Percentiles rank a stretch among this genome's conserved stretches.
phyloP scores from a whole-genome alignment of 805 yeast genomes.

The Hanseniaspora lindneri region DNA sequence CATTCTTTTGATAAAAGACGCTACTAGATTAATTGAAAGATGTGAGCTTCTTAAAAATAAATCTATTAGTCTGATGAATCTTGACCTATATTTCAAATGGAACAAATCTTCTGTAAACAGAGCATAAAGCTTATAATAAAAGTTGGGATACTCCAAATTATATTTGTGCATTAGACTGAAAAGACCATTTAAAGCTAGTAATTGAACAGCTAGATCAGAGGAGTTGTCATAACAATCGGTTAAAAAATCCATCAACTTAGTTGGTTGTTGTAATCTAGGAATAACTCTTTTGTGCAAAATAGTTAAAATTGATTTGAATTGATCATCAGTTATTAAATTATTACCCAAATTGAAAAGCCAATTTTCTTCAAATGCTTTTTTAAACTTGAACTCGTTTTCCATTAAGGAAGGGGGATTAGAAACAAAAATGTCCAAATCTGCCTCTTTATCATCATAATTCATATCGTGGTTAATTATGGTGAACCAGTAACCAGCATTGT shows the following conservation, averaged over 20 bases:
- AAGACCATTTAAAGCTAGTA: conserved; percentile 75
- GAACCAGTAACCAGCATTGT: conserved; percentile 25
- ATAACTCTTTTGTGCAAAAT: conserved; percentile 74
- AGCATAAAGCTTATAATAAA: conserved; percentile 69
- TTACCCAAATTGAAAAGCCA: conserved; percentile 49
- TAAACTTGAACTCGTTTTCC: conserved; percentile 37
- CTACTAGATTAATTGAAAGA: conserved; percentile 68
- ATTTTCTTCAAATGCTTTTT: conserved; percentile 54
- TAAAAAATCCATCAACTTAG: conserved; percentile 80
- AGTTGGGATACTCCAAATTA: conserved; percentile 86
- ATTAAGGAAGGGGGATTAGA: conserved; percentile 38
- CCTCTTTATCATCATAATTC: conserved; percentile 28
- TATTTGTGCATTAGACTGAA: conserved; percentile 70
- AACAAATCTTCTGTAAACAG: conserved; percentile 64
- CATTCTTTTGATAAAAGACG: conserved; percentile 76
- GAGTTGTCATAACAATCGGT: conserved; percentile 61
- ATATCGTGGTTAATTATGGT: conserved; percentile 30
- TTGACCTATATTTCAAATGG: conserved; percentile 67
- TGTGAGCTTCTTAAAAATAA: conserved; percentile 78
- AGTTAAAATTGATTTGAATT: conserved; percentile 56
- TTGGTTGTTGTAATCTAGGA: conserved; percentile 70
- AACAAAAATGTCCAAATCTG: conserved; percentile 32
- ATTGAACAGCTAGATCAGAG: conserved; percentile 37
- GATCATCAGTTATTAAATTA: conserved; percentile 36
- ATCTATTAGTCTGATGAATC: conserved; percentile 80